Evolutionary conservation across 2,329 filamentous ascomycete genomes (phyloP).

Genomic region (Seiridium cupressi): DNA sequence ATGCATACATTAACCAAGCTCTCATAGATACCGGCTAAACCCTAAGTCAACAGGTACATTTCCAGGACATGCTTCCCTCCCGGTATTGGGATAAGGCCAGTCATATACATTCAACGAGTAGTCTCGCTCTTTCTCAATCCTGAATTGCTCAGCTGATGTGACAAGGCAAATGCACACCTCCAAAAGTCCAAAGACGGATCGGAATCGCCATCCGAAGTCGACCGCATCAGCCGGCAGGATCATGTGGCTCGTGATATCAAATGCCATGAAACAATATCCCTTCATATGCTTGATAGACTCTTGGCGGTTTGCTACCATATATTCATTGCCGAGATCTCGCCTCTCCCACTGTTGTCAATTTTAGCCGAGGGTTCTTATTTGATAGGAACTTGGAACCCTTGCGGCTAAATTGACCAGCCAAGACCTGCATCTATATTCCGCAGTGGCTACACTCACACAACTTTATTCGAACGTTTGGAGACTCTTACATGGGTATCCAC

Average conservation of each 20-base stretch:
- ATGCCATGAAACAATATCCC: background rate
- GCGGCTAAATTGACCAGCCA: slow-evolving; percentile 24
- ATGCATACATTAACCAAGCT: no score
- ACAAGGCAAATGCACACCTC: background rate
- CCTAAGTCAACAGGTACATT: no score
- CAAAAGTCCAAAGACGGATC: background rate
- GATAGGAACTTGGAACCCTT: slow-evolving; percentile 13
- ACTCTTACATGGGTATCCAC: slow-evolving; percentile 8
- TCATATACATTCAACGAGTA: no score
- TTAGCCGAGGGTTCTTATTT: slow-evolving; percentile 19
- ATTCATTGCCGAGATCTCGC: background rate
- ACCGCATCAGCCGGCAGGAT: background rate
- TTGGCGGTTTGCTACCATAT: background rate
- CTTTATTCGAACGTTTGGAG: slow-evolving; percentile 20
- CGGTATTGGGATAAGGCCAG: no score
- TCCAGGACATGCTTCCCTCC: no score
- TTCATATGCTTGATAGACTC: background rate
- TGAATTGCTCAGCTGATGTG: background rate
- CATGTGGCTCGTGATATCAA: background rate
- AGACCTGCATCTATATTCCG: background rate
- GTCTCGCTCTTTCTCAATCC: no score
- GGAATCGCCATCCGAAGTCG: background rate
- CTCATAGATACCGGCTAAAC: no score
- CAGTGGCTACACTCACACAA: background rate
- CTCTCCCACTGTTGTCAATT: slow-evolving; percentile 6